Evolutionary conservation across 345 rosid genomes (phyloP), one percentile per base, ranked within the genome.

Genomic region (Syzygium aromaticum): DNA sequence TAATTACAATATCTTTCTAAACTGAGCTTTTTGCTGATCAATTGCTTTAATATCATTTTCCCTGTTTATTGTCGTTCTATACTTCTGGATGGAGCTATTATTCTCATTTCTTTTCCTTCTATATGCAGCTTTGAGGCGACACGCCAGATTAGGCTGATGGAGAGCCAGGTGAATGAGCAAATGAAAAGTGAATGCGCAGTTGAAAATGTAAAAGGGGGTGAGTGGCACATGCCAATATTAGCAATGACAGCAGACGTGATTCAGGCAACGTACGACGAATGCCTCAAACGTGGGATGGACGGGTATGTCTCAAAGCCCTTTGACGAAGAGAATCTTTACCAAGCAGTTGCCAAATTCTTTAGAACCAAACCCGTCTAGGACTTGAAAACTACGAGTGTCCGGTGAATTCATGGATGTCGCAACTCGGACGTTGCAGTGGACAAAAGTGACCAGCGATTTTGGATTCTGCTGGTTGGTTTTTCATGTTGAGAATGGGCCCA

Each of bases 181-280:
- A 87, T 88, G 30, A 93, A 90, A 0, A 91, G 88, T 25, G 88
- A 84, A 90, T 87, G 87, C 5, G 56, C 33, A 6, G 89, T 77
- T 87, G 91, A 87, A 40, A 52, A 87, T 1, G 85, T 28, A 13
- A 46, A 85, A 52, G 88, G 67, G 33, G 77, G 86, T 1, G 91
- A 91, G 73, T 92, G 95, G 97, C 99, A 96, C 89, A 30, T 95
- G 78, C 99, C 99, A 21, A 94, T 96, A 89, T 87, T 98, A 86
- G 99, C 99, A 53, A 98, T 98, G 99, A 98, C 99, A 2, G 99
- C 99, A 0, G 99, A 98, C 85, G 98, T 98, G 89, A 96, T 98
- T 86, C 98, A 98, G 11, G 98, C 99, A 0, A 98, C 99, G 3
- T 93, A 93, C 33, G 99, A 98, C 1, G 89, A 96, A 87, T 95